Base-by-base conservation (phyloP, 2,329 filamentous ascomycete genomes). In the Talaromyces sp. region DNA sequence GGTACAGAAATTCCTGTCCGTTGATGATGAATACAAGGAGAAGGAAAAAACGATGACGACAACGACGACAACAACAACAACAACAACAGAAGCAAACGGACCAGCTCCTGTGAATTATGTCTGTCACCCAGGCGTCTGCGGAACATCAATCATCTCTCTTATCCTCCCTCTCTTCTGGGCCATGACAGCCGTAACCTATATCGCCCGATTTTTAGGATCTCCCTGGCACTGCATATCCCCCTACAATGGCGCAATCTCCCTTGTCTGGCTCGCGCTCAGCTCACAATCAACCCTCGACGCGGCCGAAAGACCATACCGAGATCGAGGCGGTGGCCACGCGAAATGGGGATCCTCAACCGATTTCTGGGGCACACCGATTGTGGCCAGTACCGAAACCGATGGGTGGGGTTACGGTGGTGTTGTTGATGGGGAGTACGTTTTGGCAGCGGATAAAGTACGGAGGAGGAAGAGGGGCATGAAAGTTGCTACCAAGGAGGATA, bases 281-380 rank as follows among this genome's bases (percentile, higher is more conserved):
- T 77, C 84, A 7, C 81, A 87, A 53, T 64, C 69, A 4, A 66
- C 66, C 5, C 65, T 78, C 13, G 70, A 75, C 43, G 67, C 62
- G 25, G 72, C 73, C 8, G 73, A 76, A 28, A 63, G 64, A 3
- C 67, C 67, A 59, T 81, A 82, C 15, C 78, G 79, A 19, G 78
- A 92, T 13, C 83, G 89, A 53, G 78, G 72, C 1, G 80, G 78
- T 45, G 81, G 80, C 61, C 41, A 33, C 21, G 81, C 73, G 53
- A 97, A 97, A 76, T 97, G 93, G 93, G 93, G 93, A 2, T 89
- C 88, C 31, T 82, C 84, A n/a, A 82, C 81, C 8, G 81, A 87
- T 63, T 71, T 81, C 10, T 71, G 75, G 56, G 85, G 87, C 0
- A 75, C 79, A 19, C 81, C 83, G 60, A 77, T 81, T 39, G 83